Evolutionary conservation across 768 basidiomycete species (phyloP).

Genomic region (Panellus pusillus): DNA sequence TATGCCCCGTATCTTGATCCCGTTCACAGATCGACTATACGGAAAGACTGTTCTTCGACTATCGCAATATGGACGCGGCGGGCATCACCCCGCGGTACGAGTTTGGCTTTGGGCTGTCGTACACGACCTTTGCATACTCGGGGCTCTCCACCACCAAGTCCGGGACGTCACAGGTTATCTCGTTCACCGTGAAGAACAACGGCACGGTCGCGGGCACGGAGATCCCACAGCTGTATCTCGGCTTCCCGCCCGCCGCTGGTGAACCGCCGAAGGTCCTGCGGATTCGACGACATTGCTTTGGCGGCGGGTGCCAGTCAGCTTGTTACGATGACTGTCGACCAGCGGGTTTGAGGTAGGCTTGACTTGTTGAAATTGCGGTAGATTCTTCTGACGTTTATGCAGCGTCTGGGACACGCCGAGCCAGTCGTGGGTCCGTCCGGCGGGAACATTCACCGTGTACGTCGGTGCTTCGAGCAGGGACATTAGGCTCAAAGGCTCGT

Average conservation of each 20-base stretch:
- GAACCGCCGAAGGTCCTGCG: slow-evolving; percentile 54
- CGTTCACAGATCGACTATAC: no score
- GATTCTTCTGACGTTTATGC: neutral
- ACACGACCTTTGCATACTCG: no score
- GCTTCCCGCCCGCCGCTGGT: slow-evolving; percentile 45
- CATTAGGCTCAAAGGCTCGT: slow-evolving; percentile 40
- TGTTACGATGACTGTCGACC: slow-evolving; percentile 38
- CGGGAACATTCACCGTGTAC: slow-evolving; percentile 51
- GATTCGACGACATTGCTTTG: slow-evolving; percentile 49
- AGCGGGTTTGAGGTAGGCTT: slow-evolving; percentile 45
- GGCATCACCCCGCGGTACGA: slow-evolving; percentile 55
- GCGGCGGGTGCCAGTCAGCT: slow-evolving; percentile 34
- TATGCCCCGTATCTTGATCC: neutral
- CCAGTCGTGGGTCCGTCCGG: slow-evolving; percentile 51
- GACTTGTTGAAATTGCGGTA: slow-evolving; percentile 1
- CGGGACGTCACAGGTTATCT: slow-evolving; percentile 58
- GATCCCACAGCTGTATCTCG: slow-evolving; percentile 55
- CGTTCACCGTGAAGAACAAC: slow-evolving; percentile 46
- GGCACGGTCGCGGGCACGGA: slow-evolving; percentile 51
- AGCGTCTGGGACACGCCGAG: slow-evolving; percentile 55
- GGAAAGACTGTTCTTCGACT: slow-evolving; percentile 54
- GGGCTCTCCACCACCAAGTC: no score
- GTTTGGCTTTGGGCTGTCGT: no score
- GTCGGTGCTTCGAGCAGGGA: slow-evolving; percentile 55
- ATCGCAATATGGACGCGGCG: slow-evolving; percentile 60